A percentile compares a stretch with the other conserved stretches of the same genome.
phyloP scores from a whole-genome alignment of 495 filamentous ascomycete genomes.

The Aspergillus heteromorphus region DNA sequence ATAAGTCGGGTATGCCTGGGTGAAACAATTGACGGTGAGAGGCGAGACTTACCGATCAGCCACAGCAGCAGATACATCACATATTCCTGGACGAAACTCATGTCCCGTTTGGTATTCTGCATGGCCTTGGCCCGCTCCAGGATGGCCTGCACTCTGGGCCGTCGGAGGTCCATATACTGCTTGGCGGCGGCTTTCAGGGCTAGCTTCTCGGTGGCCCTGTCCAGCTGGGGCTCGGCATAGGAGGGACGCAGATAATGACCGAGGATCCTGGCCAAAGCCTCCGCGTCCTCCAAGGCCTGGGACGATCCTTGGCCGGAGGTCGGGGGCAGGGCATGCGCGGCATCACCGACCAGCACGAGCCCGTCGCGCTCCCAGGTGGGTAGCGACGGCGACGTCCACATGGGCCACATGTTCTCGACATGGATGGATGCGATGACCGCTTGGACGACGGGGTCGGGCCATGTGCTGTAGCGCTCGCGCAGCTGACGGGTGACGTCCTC shows the following conservation, averaged over 20 bases:
- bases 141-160: slow-evolving; percentile 27
- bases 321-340: slow-evolving; percentile 45
- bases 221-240: not conserved
- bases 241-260: slow-evolving; percentile 18
- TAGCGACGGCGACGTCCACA: slow-evolving; percentile 45
- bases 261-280: slow-evolving; percentile 33
- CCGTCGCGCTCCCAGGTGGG: slow-evolving; percentile 42
- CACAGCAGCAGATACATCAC: slow-evolving; percentile 32
- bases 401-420: slow-evolving; percentile 48
- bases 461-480: slow-evolving; percentile 38
- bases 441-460: slow-evolving; percentile 48
- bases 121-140: slow-evolving; percentile 23
- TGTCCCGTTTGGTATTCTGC: slow-evolving; percentile 28
- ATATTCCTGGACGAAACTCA: slow-evolving; percentile 28
- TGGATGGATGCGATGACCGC: slow-evolving; percentile 34
- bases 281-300: slow-evolving; percentile 44
- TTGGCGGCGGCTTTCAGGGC: slow-evolving; percentile 23
- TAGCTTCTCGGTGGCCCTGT: slow-evolving; percentile 5
- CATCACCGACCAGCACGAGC: slow-evolving; percentile 38
- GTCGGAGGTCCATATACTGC: slow-evolving; percentile 24
- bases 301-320: slow-evolving; percentile 43
- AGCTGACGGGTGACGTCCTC: slow-evolving; percentile 36
- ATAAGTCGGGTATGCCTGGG: too few relatives aligned
- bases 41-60: slow-evolving; percentile 21
- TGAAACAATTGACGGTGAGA: not conserved